These are phyloP conservation scores for Coniochaeta sp. DNA, from an alignment of 2,329 filamentous ascomycete genomes.

Conservation along the genomic window DNA sequence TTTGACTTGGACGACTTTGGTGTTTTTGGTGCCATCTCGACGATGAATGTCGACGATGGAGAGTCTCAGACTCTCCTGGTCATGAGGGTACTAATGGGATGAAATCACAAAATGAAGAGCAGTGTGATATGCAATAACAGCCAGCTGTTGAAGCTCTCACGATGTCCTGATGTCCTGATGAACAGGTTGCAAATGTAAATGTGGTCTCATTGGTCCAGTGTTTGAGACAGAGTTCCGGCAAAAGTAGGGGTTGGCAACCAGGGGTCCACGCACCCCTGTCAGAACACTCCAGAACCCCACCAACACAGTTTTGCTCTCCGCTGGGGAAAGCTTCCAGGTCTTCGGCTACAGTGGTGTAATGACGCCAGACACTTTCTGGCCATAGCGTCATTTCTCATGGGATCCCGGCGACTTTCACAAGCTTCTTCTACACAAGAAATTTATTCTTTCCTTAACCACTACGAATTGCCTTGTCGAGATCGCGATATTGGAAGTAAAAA, in stretches of 20 bases:
- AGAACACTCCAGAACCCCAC: neutral
- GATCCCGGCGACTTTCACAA: neutral
- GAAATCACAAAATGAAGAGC: neutral
- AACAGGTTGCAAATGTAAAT: neutral
- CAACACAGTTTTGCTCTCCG: neutral
- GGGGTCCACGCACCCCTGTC: neutral
- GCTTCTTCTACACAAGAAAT: neutral
- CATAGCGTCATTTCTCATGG: neutral
- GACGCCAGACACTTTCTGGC: neutral
- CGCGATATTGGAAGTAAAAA: neutral
- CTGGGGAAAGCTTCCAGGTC: neutral
- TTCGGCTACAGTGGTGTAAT: too few relatives aligned
- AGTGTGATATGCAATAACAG: neutral
- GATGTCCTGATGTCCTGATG: neutral
- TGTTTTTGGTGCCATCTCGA: slow-evolving; percentile 20
- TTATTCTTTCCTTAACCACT: neutral
- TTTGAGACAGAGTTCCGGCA: slow-evolving; percentile 8
- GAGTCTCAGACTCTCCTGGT: neutral
- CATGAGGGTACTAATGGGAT: too few relatives aligned
- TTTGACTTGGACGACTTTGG: slow-evolving; percentile 3
- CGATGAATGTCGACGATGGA: neutral
- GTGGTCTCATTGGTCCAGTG: slow-evolving; percentile 14
- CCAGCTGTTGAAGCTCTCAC: slow-evolving; percentile 2
- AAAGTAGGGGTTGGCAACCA: neutral
- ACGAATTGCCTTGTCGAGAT: neutral